These are phyloP conservation scores for Clohesyomyces aquaticus DNA, from an alignment of 495 filamentous ascomycete genomes.

Conservation along the genomic window DNA sequence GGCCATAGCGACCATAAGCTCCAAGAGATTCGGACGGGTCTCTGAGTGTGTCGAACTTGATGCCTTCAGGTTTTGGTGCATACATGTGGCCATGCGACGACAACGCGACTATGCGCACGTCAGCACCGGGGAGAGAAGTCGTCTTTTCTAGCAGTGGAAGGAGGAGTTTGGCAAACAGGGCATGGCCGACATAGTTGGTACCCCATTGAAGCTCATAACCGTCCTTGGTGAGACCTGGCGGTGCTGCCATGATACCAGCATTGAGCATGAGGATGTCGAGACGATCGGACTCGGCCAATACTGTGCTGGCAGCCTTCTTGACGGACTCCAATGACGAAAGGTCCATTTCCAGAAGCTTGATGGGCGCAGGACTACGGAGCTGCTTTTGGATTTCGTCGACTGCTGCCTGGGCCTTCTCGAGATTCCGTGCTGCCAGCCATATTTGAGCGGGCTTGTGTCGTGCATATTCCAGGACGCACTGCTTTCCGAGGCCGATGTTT, in stretches of 20 bases:
- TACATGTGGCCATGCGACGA: constrained; percentile 13
- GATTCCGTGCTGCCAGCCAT: constrained; percentile 15
- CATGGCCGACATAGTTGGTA: constrained; percentile 38
- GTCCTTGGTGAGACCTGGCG: constrained; percentile 21
- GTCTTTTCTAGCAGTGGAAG: constrained; percentile 21
- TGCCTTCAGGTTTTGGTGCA: constrained; percentile 25
- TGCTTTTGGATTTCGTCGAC: background rate
- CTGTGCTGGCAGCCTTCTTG: constrained; percentile 8
- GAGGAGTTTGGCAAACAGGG: constrained; percentile 31
- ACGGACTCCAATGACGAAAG: constrained; percentile 36
- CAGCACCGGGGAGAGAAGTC: constrained; percentile 11
- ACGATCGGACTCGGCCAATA: constrained; percentile 9
- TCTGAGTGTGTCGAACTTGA: constrained; percentile 19
- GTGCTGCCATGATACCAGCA: constrained; percentile 35
- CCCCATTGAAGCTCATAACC: constrained; percentile 40
- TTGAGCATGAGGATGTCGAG: constrained; percentile 39
- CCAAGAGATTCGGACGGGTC: background rate
- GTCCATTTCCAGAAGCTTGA: constrained; percentile 28
- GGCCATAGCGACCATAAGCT: constrained; percentile 12
- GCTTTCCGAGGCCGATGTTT: constrained; percentile 24
- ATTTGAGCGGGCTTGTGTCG: constrained; percentile 30
- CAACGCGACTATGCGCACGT: constrained; percentile 32
- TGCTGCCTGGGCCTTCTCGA: background rate
- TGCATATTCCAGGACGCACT: constrained; percentile 19
- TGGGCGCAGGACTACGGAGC: background rate